A percentile compares a stretch with the other conserved stretches of the same genome.
Conservation (phyloP, 140 eudicot species). For the Oenanthe javanica region DNA sequence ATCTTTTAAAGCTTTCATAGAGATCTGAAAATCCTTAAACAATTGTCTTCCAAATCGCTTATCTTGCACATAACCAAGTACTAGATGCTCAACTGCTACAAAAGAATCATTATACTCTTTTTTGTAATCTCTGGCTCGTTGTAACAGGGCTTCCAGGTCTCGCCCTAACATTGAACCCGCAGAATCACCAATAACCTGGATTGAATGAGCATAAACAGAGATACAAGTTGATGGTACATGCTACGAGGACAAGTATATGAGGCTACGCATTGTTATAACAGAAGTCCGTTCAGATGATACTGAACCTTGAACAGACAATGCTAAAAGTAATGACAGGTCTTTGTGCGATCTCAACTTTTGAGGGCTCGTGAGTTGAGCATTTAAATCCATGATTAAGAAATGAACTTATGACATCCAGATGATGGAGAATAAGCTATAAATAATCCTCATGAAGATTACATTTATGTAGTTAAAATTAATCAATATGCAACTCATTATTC, state of each 20-base stretch:
- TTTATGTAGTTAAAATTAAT: background rate
- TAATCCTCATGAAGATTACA: background rate
- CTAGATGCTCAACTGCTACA: constrained; percentile 94
- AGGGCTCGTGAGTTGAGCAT: no score
- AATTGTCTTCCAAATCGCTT: constrained; percentile 83
- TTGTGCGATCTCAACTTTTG: background rate
- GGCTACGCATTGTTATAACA: background rate
- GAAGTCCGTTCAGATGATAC: background rate
- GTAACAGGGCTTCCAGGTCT: constrained; percentile 77
- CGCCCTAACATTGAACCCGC: constrained; percentile 93
- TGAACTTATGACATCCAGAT: background rate
- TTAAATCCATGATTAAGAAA: background rate
- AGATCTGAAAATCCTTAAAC: constrained; percentile 67
- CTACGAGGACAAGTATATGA: background rate
- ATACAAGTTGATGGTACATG: background rate
- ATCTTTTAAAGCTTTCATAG: constrained; percentile 47
- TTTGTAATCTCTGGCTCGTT: constrained; percentile 75
- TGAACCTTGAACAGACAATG: background rate
- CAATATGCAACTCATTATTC: background rate
- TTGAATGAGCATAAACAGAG: constrained; percentile 1
- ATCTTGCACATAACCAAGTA: constrained; percentile 80
- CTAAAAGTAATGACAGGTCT: background rate
- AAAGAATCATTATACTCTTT: constrained; percentile 88
- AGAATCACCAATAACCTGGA: constrained; percentile 85
- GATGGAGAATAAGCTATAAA: background rate